Evolutionary conservation across 2,329 filamentous ascomycete genomes (phyloP).

Genomic region (Ophiocordyceps camponoti-saundersi): DNA sequence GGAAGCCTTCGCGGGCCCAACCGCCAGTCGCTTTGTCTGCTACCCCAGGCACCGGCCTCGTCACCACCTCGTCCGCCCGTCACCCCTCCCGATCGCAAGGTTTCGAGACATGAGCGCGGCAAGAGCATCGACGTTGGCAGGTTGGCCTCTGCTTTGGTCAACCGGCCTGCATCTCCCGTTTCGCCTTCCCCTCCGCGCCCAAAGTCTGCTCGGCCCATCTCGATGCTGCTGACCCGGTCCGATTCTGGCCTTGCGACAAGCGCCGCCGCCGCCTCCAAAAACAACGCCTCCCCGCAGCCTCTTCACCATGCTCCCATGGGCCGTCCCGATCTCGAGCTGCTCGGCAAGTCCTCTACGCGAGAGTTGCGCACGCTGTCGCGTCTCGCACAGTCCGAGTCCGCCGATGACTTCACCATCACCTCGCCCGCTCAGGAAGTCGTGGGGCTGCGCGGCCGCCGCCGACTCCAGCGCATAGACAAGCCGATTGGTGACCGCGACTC

Average conservation of each 20-base stretch:
- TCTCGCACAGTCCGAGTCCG: conserved; percentile 56
- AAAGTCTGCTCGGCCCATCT: conserved; percentile 34
- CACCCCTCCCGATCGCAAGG: conserved; percentile 8
- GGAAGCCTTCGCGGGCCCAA: conserved; percentile 53
- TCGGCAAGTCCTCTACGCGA: conserved; percentile 78
- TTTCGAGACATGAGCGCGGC: conserved; percentile 33
- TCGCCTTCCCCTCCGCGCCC: conserved; percentile 20
- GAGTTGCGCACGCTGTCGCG: conserved; percentile 78
- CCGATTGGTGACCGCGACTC: conserved; percentile 27
- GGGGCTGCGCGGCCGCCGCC: conserved; percentile 69
- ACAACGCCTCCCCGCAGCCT: conserved; percentile 12
- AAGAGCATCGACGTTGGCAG: conserved; percentile 47
- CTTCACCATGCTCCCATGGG: conserved; percentile 29
- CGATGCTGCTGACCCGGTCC: conserved; percentile 41
- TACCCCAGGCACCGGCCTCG: conserved; percentile 46
- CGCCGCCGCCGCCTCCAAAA: conserved; percentile 13
- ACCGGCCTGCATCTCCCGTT: conserved; percentile 22
- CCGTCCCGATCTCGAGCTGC: conserved; percentile 58
- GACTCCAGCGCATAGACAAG: conserved; percentile 56
- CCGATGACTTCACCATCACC: conserved; percentile 67
- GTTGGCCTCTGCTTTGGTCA: conserved; percentile 29
- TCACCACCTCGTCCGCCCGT: conserved; percentile 20
- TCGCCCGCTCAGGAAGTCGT: conserved; percentile 70
- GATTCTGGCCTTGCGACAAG: conserved; percentile 29
- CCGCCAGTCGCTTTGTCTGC: conserved; percentile 60